These are phyloP conservation scores for Coniochaeta ligniaria DNA, from an alignment of 2,329 filamentous ascomycete genomes.

Conservation along the genomic window DNA sequence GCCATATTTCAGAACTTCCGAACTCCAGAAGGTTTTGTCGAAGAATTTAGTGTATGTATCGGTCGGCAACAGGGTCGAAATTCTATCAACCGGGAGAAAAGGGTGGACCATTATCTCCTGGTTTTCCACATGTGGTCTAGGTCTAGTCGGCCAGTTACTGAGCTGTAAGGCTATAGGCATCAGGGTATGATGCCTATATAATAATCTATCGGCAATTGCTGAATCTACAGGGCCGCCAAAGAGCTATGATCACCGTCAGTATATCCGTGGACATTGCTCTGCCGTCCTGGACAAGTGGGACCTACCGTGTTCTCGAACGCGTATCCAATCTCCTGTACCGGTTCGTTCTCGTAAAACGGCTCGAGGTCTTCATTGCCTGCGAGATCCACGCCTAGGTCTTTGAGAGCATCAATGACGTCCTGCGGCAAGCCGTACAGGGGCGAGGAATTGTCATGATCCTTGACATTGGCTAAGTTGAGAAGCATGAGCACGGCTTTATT, in stretches of 20 bases:
- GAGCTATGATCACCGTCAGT: not conserved
- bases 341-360: slow-evolving; percentile 6
- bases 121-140: not conserved
- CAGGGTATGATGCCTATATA: not conserved
- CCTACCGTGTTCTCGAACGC: slow-evolving; percentile 8
- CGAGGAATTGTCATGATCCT: not conserved
- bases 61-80: not conserved
- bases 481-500: not conserved
- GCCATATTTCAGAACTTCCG: not conserved
- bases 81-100: not conserved
- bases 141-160: not conserved
- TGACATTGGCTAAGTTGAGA: not conserved
- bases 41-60: not conserved
- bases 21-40: not conserved
- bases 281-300: not conserved
- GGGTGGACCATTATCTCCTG: not conserved
- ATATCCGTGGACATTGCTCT: not conserved
- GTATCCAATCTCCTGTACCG: slow-evolving; percentile 2
- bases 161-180: not conserved
- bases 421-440: not conserved
- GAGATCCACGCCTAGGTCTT: not conserved
- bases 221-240: not conserved
- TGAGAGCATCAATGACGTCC: not conserved
- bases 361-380: not conserved
- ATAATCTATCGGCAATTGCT: not conserved